Conservation (phyloP, 1,284 basidiomycete genomes). For the Hemileia vastatrix region DNA sequence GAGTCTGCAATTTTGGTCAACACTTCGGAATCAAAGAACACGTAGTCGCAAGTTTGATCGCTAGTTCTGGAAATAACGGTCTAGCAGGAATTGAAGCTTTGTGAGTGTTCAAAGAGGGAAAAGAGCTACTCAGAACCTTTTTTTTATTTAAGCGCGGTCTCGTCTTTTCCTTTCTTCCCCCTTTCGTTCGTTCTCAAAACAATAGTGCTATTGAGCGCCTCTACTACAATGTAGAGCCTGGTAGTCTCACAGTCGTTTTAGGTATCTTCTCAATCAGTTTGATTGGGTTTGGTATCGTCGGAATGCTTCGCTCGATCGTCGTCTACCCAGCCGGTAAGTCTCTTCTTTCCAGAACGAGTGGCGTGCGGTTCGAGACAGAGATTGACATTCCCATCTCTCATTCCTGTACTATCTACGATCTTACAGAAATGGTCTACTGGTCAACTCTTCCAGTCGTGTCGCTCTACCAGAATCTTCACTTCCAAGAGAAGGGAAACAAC, state of each 20-base stretch:
- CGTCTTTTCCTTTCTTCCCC: background rate
- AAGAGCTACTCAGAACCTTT: background rate
- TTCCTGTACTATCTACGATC: background rate
- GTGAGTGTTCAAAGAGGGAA: slow-evolving; percentile 52
- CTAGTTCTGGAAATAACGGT: slow-evolving; percentile 53
- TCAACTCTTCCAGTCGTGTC: slow-evolving; percentile 34
- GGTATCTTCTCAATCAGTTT: slow-evolving; percentile 58
- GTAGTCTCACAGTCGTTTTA: slow-evolving; percentile 54
- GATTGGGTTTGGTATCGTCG: slow-evolving; percentile 57
- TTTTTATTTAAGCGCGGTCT: background rate
- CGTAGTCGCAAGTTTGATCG: slow-evolving; percentile 55
- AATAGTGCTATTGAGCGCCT: slow-evolving; percentile 45
- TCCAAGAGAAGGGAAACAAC: slow-evolving; percentile 45
- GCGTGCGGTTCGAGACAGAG: background rate
- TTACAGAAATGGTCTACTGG: slow-evolving; percentile 44
- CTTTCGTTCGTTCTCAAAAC: background rate
- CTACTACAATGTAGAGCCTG: slow-evolving; percentile 54
- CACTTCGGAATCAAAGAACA: slow-evolving; percentile 58
- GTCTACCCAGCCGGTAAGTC: slow-evolving; percentile 25
- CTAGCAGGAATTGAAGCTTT: slow-evolving; percentile 55
- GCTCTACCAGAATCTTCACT: slow-evolving; percentile 39
- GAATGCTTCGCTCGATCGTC: slow-evolving; percentile 24
- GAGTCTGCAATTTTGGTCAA: slow-evolving; percentile 54
- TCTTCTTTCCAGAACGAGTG: too few species aligned
- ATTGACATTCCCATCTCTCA: background rate